A percentile compares a stretch with the other conserved stretches of the same genome.
Evolutionary conservation across 1,284 basidiomycete species (phyloP).

Genomic region (Tylopilus orsonianus): DNA sequence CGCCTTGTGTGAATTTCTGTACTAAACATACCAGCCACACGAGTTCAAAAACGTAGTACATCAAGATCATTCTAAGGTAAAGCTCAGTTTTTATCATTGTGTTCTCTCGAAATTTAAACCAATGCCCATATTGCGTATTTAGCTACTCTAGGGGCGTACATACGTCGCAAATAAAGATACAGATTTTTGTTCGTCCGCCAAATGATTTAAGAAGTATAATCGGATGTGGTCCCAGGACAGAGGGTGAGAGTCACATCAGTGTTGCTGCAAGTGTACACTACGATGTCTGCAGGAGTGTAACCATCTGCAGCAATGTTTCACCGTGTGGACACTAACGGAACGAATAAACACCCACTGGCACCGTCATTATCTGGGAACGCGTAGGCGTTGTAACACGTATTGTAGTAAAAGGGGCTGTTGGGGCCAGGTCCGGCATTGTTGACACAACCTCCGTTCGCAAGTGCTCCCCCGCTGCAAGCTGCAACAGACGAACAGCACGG

Average conservation of each 20-base stretch:
- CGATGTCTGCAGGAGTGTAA: conserved; percentile 19
- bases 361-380: conserved; percentile 26
- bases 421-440: conserved; percentile 26
- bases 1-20: too few relatives aligned
- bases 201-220: not conserved
- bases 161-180: too few relatives aligned
- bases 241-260: conserved; percentile 23
- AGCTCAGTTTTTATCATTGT: too few relatives aligned
- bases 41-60: too few relatives aligned
- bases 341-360: not conserved
- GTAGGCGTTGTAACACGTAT: conserved; percentile 26
- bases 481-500: conserved; percentile 1
- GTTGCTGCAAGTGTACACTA: conserved; percentile 22
- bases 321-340: not conserved
- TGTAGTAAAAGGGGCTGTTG: conserved; percentile 1
- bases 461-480: conserved; percentile 24
- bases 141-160: too few relatives aligned
- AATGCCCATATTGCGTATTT: too few relatives aligned
- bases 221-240: conserved; percentile 21
- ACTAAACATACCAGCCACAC: too few relatives aligned
- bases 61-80: too few relatives aligned
- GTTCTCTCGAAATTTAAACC: too few relatives aligned
- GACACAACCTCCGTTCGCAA: conserved; percentile 15
- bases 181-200: too few relatives aligned
- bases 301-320: not conserved